These are phyloP conservation scores for Globisporangium yorkense DNA, from an alignment of 352 stramenopile species.

Conservation along the genomic window DNA sequence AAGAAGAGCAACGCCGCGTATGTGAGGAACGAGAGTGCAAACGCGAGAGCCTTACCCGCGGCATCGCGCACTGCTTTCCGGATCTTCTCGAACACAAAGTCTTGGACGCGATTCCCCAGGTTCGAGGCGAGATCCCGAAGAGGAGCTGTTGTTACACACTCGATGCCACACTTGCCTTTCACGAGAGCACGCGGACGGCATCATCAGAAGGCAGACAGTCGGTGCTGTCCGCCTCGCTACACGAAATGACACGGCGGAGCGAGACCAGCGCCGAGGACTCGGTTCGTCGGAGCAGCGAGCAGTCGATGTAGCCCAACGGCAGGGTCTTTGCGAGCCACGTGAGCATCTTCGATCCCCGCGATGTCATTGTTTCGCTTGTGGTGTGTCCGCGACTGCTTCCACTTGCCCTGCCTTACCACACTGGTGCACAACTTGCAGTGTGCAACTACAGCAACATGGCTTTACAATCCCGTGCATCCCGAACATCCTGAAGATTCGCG, in stretches of 20 bases:
- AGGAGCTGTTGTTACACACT: not conserved
- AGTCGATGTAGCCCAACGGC: not conserved
- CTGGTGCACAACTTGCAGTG: not conserved
- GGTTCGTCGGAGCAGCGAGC: not conserved
- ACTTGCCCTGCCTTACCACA: not conserved
- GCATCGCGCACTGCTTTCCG: constrained; percentile 22
- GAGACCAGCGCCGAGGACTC: not conserved
- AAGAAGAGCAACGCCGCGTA: constrained; percentile 31
- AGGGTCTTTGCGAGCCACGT: too few species aligned
- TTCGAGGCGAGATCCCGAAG: not conserved
- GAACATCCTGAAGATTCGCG: not conserved
- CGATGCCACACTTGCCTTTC: not conserved
- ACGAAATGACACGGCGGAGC: constrained; percentile 22
- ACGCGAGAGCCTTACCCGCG: constrained; percentile 27
- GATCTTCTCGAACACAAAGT: constrained; percentile 20
- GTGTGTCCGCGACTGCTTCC: constrained; percentile 16
- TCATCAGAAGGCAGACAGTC: not conserved
- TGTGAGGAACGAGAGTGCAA: constrained; percentile 31
- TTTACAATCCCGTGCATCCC: not conserved
- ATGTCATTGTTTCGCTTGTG: not conserved
- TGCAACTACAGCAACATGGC: not conserved
- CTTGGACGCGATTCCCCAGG: not conserved
- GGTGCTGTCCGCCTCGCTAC: constrained; percentile 4
- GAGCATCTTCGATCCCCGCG: not conserved
- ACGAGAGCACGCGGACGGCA: not conserved